phyloP scores from a whole-genome alignment of 2,329 filamentous ascomycete species.

The Akanthomyces dipterigenus region DNA sequence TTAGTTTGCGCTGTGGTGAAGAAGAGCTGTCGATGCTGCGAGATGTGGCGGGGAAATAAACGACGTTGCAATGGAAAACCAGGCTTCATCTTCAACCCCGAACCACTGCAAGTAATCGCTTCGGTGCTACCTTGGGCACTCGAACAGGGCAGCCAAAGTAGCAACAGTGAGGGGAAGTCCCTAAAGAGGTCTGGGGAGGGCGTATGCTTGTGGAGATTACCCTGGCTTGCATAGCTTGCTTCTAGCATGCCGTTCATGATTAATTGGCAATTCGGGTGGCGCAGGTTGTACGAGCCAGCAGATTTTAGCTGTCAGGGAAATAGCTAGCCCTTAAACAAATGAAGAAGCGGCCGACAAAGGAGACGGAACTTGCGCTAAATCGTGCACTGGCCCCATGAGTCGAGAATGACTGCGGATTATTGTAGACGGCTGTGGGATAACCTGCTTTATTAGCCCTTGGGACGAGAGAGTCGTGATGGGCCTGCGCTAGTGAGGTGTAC shows the following conservation, averaged over 20 bases:
- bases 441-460: neutral
- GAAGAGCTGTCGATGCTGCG: neutral
- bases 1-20: neutral
- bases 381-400: neutral
- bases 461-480: neutral
- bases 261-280: neutral
- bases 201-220: neutral
- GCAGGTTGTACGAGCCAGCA: neutral
- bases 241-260: neutral
- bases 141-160: neutral
- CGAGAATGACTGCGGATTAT: neutral
- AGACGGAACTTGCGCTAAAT: neutral
- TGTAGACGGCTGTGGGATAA: neutral
- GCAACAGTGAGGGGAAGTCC: neutral
- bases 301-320: neutral
- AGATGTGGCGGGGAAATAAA: constrained; percentile 4
- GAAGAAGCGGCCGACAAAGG: neutral
- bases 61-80: constrained; percentile 3
- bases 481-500: neutral
- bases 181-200: neutral
- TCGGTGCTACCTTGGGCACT: neutral
- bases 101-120: neutral
- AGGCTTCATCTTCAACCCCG: neutral
- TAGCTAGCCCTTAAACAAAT: neutral
- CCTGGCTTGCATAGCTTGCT: neutral